Conservation (phyloP, 192 early-diverging fungal genomes). For the Chytriomyces sp. region DNA sequence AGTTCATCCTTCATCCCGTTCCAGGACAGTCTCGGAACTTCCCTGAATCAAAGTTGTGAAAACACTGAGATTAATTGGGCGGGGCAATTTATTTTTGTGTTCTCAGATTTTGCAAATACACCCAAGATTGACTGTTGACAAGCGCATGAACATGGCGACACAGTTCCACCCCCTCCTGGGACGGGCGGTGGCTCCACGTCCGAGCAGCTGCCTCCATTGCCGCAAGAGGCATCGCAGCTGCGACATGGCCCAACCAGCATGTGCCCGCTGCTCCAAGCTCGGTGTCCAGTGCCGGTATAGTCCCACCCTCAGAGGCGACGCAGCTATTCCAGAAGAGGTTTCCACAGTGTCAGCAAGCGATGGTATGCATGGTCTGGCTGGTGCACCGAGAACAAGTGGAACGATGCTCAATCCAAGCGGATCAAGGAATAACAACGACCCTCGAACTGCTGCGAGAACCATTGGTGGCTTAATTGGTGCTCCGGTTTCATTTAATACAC, state of each 20-base stretch:
- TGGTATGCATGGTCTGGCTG: not conserved
- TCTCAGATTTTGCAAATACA: too few relatives aligned
- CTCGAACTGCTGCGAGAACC: not conserved
- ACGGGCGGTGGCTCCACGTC: not conserved
- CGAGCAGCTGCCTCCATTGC: not conserved
- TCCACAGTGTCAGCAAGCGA: not conserved
- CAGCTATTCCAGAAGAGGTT: not conserved
- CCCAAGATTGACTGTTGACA: too few relatives aligned
- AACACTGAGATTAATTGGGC: too few relatives aligned
- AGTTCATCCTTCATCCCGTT: conserved; percentile 69
- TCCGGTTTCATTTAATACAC: not conserved
- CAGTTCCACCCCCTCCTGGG: not conserved
- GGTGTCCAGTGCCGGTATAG: not conserved
- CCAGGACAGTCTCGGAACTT: too few relatives aligned
- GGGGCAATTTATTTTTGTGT: too few relatives aligned
- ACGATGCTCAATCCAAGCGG: not conserved
- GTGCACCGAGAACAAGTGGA: not conserved
- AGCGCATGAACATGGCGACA: too few relatives aligned
- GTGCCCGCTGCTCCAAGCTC: not conserved
- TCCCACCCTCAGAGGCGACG: too few relatives aligned
- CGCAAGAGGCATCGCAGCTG: not conserved
- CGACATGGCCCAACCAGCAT: not conserved
- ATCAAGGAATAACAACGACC: not conserved
- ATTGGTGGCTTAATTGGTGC: not conserved
- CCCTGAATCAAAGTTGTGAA: too few relatives aligned